These are phyloP conservation scores for Trichoderma asperelloides DNA, from an alignment of 495 filamentous ascomycete species.

Conservation along the genomic window DNA sequence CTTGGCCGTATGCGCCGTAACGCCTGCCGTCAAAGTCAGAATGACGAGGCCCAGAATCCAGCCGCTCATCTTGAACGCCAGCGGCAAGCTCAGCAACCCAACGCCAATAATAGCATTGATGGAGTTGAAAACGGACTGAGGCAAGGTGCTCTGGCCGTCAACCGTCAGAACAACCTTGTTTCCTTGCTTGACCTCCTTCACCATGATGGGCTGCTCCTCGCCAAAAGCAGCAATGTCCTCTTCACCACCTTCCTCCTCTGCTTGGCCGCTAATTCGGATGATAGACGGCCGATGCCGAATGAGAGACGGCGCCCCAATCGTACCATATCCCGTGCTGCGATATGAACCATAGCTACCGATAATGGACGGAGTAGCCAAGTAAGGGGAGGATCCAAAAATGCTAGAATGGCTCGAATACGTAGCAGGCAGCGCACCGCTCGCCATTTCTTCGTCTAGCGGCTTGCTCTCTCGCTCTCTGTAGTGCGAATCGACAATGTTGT, in stretches of 20 bases:
- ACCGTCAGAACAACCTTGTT: slow-evolving; percentile 75
- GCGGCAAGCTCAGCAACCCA: slow-evolving; percentile 77
- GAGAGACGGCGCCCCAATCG: slow-evolving; percentile 52
- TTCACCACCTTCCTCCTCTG: not conserved
- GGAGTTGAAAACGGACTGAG: slow-evolving; percentile 94
- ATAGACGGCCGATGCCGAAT: slow-evolving; percentile 45
- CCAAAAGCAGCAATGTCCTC: slow-evolving; percentile 48
- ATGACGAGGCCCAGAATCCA: slow-evolving; percentile 80
- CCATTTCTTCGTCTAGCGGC: slow-evolving; percentile 28
- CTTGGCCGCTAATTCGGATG: not conserved
- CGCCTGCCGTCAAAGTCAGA: slow-evolving; percentile 59
- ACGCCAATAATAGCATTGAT: slow-evolving; percentile 93
- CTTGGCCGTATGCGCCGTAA: slow-evolving; percentile 80
- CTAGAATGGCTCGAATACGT: slow-evolving; percentile 29
- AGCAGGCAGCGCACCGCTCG: slow-evolving; percentile 23
- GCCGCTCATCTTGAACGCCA: slow-evolving; percentile 82
- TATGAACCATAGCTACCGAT: slow-evolving; percentile 60
- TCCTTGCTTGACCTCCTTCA: slow-evolving; percentile 83
- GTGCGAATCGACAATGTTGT: slow-evolving; percentile 10
- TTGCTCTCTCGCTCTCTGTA: slow-evolving; percentile 33
- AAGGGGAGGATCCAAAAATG: slow-evolving; percentile 54
- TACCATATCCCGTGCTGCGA: slow-evolving; percentile 53
- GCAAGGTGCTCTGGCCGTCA: slow-evolving; percentile 84
- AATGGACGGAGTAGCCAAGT: slow-evolving; percentile 51
- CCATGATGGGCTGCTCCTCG: slow-evolving; percentile 68